Base-by-base conservation (phyloP, 768 basidiomycete species). In the Vararia minispora region DNA sequence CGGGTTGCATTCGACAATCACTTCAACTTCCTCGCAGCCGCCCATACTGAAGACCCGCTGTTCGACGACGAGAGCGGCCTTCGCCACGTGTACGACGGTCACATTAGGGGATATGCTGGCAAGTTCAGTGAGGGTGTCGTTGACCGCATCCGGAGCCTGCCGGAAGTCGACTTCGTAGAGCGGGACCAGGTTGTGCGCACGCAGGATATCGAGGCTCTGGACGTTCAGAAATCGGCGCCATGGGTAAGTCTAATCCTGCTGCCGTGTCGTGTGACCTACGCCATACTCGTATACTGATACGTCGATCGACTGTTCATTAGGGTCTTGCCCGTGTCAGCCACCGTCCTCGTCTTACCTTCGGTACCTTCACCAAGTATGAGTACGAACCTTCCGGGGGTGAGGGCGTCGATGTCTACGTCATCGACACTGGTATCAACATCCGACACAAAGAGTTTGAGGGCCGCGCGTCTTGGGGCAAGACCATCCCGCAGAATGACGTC, bases 321-420 rank as follows among this genome's bases (percentile, higher is more conserved):
- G 95, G 95, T 55, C 79, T 99, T 31, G 91, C 95, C 31, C 83
- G 95, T 28, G 74, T 98, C 53, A 91, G 88, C 46, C 95, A 99
- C 64, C 76, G 92, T 31, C 43, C 64, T 10, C 76, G 60, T 52
- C 76, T 99, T 17, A 63, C 66, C 7, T 78, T 98, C 44, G 59
- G 72, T 25, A 97, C 88, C 10, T 97, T 95, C 69, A 76, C 66
- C 40, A 76, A 73, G 56, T 99, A 97, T 59, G 63, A 73, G 37
- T 85, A 82, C 54, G 68, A 86, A 37, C 6, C 53, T 0, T 25
- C 64, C 2, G 91, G 79, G n/a, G 94, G 94, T 40, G 76, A 85
- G 29, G 95, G 92, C 45, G 94, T 99, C 17, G 89, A 95, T 45
- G 94, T 88, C 35, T 87, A 87, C 50, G 70, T 87, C 54, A 63